Conservation (phyloP, 371 early-diverging fungal species). For the Syncephalastrum monosporum region DNA sequence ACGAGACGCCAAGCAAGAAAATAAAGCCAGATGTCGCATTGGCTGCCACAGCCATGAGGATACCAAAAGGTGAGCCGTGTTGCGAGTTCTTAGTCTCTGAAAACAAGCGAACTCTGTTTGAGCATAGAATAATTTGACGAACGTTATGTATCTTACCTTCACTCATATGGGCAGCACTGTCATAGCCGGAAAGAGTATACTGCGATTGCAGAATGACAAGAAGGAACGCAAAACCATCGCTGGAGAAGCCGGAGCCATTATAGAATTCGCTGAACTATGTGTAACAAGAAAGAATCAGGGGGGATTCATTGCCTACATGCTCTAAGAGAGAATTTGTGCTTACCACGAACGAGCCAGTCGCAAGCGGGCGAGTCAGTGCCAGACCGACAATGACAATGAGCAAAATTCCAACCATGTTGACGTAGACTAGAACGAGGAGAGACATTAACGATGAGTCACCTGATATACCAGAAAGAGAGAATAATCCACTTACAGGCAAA, state of each 20-base stretch:
- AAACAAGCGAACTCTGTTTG: not conserved
- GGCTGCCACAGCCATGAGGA: conserved; percentile 60
- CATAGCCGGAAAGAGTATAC: conserved; percentile 71
- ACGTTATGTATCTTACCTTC: conserved; percentile 34
- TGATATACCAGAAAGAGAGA: not conserved
- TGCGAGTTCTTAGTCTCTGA: conserved; percentile 67
- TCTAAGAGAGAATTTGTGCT: not conserved
- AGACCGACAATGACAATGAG: conserved; percentile 55
- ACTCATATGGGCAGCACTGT: conserved; percentile 71
- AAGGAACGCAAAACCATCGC: conserved; percentile 50
- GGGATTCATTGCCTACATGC: not conserved
- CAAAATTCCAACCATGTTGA: conserved; percentile 49
- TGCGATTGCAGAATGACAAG: conserved; percentile 60
- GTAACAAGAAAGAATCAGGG: not conserved
- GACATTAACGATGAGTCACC: not conserved
- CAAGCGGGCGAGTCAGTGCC: conserved; percentile 39
- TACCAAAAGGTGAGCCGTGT: conserved; percentile 57
- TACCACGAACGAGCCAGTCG: conserved; percentile 38
- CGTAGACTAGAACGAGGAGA: conserved; percentile 26
- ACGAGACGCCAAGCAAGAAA: conserved; percentile 55
- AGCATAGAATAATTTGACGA: not conserved
- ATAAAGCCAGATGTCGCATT: conserved; percentile 56
- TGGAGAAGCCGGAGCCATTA: conserved; percentile 53
- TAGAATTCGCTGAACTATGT: conserved; percentile 45
- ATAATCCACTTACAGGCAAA: conserved; percentile 37